Conservation (phyloP, 2,329 filamentous ascomycete species). For the Fusarium annulatum region DNA sequence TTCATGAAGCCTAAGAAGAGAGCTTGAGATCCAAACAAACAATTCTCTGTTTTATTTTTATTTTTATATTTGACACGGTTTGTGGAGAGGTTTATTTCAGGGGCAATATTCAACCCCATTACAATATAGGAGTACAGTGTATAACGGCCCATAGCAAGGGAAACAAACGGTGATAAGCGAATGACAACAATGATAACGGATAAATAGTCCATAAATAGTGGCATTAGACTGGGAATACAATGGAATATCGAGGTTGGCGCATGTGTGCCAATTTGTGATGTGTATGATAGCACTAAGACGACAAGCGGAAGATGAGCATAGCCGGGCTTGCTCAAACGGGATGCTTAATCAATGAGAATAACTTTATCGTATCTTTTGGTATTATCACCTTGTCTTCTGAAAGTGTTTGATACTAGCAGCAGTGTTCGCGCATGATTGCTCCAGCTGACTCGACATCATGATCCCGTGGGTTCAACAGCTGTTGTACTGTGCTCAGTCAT, state of each 20-base stretch:
- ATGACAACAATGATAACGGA: neutral
- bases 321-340: conserved; percentile 10
- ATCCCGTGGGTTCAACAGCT: conserved; percentile 7
- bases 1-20: conserved; percentile 61
- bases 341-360: conserved; percentile 10
- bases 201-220: neutral
- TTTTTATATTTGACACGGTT: neutral
- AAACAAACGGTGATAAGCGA: conserved; percentile 3
- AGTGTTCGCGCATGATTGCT: neutral
- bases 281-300: neutral
- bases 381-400: conserved; percentile 8
- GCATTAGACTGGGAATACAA: conserved; percentile 8
- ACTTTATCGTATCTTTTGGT: conserved; percentile 16
- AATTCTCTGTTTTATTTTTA: neutral
- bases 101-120: neutral
- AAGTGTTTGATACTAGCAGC: neutral
- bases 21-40: conserved; percentile 1
- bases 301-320: neutral
- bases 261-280: neutral
- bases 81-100: neutral
- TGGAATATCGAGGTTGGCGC: neutral
- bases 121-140: conserved; percentile 5
- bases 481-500: conserved; percentile 15
- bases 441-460: conserved; percentile 14
- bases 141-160: neutral